Base-by-base conservation (phyloP, 2,329 filamentous ascomycete species). In the Amauroascus verrucosus region DNA sequence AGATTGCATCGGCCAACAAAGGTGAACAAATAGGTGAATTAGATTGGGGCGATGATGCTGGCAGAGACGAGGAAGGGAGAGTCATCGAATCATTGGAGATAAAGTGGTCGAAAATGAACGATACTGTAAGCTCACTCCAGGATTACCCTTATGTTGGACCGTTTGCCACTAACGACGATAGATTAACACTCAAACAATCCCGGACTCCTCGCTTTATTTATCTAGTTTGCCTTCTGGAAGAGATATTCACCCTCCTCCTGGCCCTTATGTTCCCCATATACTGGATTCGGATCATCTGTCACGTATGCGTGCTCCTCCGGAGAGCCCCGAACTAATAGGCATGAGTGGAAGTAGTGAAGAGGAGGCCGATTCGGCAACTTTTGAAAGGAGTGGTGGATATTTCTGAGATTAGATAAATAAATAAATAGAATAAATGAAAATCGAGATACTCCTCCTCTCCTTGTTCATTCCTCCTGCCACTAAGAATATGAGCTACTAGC, bases 41-140 rank as follows among this genome's bases (percentile, higher is more conserved):
- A 20, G 64, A 67, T 30, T 61, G 67, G 24, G 90, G 90, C 0
- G 75, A 83, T 44, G 90, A 96, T 69, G 91, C 84, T 0, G 91
- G 93, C 1, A 84, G 80, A 61, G 71, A 88, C 16, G 93, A 97
- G 67, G 93, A 98, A 70, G 82, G 78, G 1, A 78, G 89, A 53
- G 85, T 97, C 1, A 76, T 96, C 49, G 86, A 93, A 62, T 88
- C 93, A 82, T 72, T 98, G 32, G 81, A 94, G 61, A 78, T 76
- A 35, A 96, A 95, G 67, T 96, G 93, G 91, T 82, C 81, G 57
- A 93, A 89, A 71, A 82, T 89, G 70, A 98, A 98, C 64, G 88
- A 96, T 68, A 95, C 87, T 16, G 87, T 94, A 71, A 72, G 81
- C 67, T 9, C 11, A 35, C 20, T 2, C 9, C 9, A 7, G 30